Evolutionary conservation across 2,329 filamentous ascomycete genomes (phyloP), one percentile per base, ranked within the genome.

Genomic region (Beauveria pseudobassiana): DNA sequence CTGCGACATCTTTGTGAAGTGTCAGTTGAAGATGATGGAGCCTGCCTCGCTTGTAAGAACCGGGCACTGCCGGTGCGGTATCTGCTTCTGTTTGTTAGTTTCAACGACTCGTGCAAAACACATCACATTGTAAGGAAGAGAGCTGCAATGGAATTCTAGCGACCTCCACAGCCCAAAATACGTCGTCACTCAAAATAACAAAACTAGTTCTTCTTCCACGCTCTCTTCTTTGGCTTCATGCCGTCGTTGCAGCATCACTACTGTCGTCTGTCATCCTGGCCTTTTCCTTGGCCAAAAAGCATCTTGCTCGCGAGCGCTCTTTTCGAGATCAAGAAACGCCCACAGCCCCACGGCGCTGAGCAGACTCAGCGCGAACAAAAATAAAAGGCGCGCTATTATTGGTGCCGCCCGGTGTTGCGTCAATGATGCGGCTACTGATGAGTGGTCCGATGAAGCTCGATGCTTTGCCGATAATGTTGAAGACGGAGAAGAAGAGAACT

Each of bases 401-500:
- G 59, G 83, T 78, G 16, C 74, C 71, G 1, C 75, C 77, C 0
- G 81, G 78, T 6, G 78, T 79, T 0, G 82, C 82, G 68, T 89
- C 86, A 61, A 89, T 88, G 62, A 89, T 89, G 6, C 86, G 87
- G 64, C 81, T 84, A 62, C 82, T 85, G n/a, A 90, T 85, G 28
- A 89, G 74, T 0, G 87, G 87, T 0, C 87, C 87, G 61, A 89
- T 87, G 66, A 88, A 89, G 1, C 81, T 84, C 8, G 81, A 85
- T 0, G 86, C 86, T 73, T 89, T 89, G 50, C 86, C 86, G 30
- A 88, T 82, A 66, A 89, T 87, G 64, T 81, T 85, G 73, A 89
- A 89, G 1, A 89, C 72, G 52, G 79, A 82, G 78, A 89, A 90
- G 76, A 89, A 89, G 12, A 89, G 67, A 88, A 88, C 65, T 89